Percentiles rank a stretch among this genome's conserved stretches.
Conservation (phyloP, 164 flowering plant genomes). For the Nelumbo lutea region DNA sequence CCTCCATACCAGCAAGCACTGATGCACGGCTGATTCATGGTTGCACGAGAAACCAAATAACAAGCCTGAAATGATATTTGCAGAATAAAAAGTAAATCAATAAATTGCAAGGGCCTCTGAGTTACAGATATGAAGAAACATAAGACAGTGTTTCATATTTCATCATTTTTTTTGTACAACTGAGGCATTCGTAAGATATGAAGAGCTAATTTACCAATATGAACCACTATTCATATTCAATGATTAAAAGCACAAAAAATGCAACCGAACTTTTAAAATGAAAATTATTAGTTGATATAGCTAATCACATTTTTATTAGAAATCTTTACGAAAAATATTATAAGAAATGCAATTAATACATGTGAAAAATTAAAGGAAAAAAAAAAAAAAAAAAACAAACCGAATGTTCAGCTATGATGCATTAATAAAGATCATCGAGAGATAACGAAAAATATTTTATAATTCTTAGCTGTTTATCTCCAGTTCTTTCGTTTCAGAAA, state of each 20-base stretch:
- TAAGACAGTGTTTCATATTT: not conserved
- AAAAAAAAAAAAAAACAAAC: no score
- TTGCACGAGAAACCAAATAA: constrained; percentile 8
- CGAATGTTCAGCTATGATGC: no score
- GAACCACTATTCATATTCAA: not conserved
- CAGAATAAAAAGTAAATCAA: no score
- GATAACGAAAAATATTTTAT: not conserved
- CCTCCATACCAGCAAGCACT: constrained; percentile 27
- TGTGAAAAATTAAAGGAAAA: not conserved
- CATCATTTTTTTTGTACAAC: not conserved
- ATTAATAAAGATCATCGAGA: no score
- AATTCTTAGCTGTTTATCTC: no score
- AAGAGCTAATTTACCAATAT: not conserved
- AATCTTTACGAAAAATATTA: no score
- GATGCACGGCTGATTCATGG: constrained; percentile 20
- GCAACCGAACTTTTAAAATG: not conserved
- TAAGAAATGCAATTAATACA: not conserved
- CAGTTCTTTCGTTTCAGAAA: no score
- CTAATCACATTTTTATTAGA: not conserved
- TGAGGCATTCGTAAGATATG: not conserved
- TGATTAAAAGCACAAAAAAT: not conserved
- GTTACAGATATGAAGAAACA: not conserved
- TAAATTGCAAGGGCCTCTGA: no score
- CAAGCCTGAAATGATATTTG: constrained; percentile 22
- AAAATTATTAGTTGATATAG: not conserved